Evolutionary conservation across 768 basidiomycete species (phyloP).

Genomic region (Collybiopsis confluens): DNA sequence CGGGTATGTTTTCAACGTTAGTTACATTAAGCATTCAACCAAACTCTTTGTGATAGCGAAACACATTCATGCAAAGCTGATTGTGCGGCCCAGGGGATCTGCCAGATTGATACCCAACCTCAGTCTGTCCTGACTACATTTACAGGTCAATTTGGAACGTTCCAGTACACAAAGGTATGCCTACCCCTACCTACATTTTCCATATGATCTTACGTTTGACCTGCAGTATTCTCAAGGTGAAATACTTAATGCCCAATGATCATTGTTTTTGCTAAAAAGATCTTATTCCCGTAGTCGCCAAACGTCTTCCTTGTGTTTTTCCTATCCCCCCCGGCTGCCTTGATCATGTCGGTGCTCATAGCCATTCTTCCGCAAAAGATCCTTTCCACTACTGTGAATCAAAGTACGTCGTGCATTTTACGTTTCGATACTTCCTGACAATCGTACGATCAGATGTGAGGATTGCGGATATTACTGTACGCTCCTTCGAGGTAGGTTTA

Average conservation of each 20-base stretch:
- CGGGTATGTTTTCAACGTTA: constrained; percentile 40
- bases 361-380: constrained; percentile 38
- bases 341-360: constrained; percentile 44
- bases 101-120: constrained; percentile 55
- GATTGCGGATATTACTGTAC: constrained; percentile 59
- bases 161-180: constrained; percentile 59
- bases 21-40: neutral
- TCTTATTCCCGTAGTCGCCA: constrained; percentile 38
- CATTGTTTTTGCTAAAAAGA: neutral
- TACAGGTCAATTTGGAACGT: constrained; percentile 54
- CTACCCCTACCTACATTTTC: neutral
- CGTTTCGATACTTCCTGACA: neutral
- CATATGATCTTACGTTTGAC: neutral
- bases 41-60: constrained; percentile 36
- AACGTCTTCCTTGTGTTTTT: constrained; percentile 46
- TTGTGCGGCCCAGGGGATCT: constrained; percentile 46
- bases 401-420: constrained; percentile 24
- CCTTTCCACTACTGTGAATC: constrained; percentile 54
- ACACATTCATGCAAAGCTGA: constrained; percentile 40
- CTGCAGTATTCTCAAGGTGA: constrained; percentile 53
- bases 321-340: constrained; percentile 37
- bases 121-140: constrained; percentile 61
- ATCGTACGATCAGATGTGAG: constrained; percentile 35
- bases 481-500: constrained; percentile 44
- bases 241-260: neutral